Evolutionary conservation across 768 basidiomycete genomes (phyloP).

Genomic region (Tephrocybe sp.): DNA sequence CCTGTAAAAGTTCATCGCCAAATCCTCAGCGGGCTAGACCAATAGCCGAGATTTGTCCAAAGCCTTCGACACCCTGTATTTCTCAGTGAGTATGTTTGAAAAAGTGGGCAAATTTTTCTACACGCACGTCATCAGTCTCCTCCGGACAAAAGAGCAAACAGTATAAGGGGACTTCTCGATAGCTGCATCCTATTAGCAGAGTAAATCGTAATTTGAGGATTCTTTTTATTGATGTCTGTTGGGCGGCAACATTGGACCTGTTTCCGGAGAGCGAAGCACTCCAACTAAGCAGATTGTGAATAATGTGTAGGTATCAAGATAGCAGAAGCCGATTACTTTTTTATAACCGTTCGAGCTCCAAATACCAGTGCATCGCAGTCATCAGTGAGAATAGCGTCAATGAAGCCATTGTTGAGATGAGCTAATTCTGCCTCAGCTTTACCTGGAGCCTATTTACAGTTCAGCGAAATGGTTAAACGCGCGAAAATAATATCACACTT

Average conservation of each 20-base stretch:
- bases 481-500: constrained; percentile 49
- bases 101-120: neutral
- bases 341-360: constrained; percentile 39
- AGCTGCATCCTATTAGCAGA: constrained; percentile 32
- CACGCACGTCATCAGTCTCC: constrained; percentile 55
- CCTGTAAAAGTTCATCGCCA: constrained; percentile 52
- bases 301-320: neutral
- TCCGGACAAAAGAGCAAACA: constrained; percentile 67
- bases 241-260: constrained; percentile 25
- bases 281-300: constrained; percentile 26
- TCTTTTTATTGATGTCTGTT: constrained; percentile 54
- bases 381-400: constrained; percentile 50
- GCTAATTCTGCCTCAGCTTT: constrained; percentile 59
- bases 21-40: constrained; percentile 66
- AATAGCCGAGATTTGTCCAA: constrained; percentile 54
- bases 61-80: constrained; percentile 36
- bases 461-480: neutral
- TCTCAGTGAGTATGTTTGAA: neutral
- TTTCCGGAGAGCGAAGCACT: constrained; percentile 45
- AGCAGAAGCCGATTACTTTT: constrained; percentile 31
- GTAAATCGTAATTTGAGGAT: constrained; percentile 19
- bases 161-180: constrained; percentile 59
- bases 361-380: constrained; percentile 52
- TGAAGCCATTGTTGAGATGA: constrained; percentile 38
- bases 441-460: constrained; percentile 43